A percentile compares a stretch with the other conserved stretches of the same genome.
Evolutionary conservation across 225 moss, liverwort and hornwort genomes (phyloP).

Genomic region (Rhytidiadelphus loreus): DNA sequence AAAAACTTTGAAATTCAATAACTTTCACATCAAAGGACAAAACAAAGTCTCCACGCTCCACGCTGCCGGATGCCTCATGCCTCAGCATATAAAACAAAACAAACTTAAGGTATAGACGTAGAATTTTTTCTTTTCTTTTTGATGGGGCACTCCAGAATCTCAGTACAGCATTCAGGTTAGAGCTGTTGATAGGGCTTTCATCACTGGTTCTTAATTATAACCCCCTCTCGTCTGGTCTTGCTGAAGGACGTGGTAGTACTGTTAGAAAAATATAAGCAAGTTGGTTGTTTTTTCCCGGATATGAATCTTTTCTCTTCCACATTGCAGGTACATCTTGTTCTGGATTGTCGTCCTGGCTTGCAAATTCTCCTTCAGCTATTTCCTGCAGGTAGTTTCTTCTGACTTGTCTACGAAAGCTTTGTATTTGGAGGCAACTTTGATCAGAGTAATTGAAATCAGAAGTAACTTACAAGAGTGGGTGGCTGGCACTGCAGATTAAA

Average conservation of each 20-base stretch:
- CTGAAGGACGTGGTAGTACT: neutral
- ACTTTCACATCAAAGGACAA: too few relatives aligned
- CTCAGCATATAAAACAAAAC: too few relatives aligned
- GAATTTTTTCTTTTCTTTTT: neutral
- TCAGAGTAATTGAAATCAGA: neutral
- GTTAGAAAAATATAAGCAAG: neutral
- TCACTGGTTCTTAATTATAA: neutral
- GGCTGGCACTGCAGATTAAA: slow-evolving; percentile 38
- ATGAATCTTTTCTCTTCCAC: neutral
- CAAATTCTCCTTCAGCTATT: slow-evolving; percentile 97
- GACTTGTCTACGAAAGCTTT: neutral
- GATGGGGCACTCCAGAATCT: neutral
- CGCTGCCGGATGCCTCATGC: too few relatives aligned
- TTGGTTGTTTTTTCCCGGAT: neutral
- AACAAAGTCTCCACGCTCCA: too few relatives aligned
- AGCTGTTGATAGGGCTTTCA: neutral
- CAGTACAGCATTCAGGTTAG: neutral
- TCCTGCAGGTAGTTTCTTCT: slow-evolving; percentile 57
- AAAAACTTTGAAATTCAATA: too few relatives aligned
- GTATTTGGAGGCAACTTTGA: neutral
- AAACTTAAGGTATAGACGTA: too few relatives aligned
- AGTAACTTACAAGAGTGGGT: neutral
- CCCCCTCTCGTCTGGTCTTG: neutral
- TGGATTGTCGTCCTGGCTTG: slow-evolving; percentile 69
- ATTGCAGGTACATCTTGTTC: slow-evolving; percentile 59